Base-by-base conservation (phyloP, 2,329 filamentous ascomycete genomes). In the Neonectria ditissima region DNA sequence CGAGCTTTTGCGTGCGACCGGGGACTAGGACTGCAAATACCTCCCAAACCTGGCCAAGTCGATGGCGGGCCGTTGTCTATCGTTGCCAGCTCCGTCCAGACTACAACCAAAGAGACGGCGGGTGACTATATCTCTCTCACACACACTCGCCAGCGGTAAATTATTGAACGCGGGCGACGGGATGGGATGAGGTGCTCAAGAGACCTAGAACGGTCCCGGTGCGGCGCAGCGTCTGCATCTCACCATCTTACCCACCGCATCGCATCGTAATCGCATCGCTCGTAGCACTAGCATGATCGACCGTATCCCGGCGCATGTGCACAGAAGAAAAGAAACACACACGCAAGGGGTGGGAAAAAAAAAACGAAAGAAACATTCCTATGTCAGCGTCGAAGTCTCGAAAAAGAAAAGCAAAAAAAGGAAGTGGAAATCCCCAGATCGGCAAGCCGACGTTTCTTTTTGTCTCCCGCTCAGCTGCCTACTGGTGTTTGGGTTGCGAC, bases 1-100 rank as follows among this genome's bases (percentile, higher is more conserved):
- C 13, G 41, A 22, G 39, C 22, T 47, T 28, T 30, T 30, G 16
- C 39, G 24, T 16, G 18, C 37, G 26, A 20, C 56, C 39, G 55
- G 48, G 48, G 22, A 26, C 45, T 58, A 16, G 55, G 26, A 18
- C 26, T 13, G 37, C 8, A 18, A 41, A 41, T 41, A 20, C 37
- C 37, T 41, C 18, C 37, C 9, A 41, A 18, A 20, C 37, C 11
- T 20, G 37, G 37, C 7, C 37, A 41, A 41, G n/a, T 28, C 41
- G 28, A 26, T 30, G 47, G 30, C 41, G n/a, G 30, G n/a, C 30
- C 26, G 26, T 47, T 26, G 11, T 45, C 26, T 13, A 44, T 34
- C 45, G 28, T 44, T 59, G 43, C 48, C 37, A 44, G 30, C 56
- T 59, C 56, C 50, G 37, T 39, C n/a, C 41, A 22, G 56, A 59